Conservation (phyloP, 768 basidiomycete species). For the Boletellus ananiceps region DNA sequence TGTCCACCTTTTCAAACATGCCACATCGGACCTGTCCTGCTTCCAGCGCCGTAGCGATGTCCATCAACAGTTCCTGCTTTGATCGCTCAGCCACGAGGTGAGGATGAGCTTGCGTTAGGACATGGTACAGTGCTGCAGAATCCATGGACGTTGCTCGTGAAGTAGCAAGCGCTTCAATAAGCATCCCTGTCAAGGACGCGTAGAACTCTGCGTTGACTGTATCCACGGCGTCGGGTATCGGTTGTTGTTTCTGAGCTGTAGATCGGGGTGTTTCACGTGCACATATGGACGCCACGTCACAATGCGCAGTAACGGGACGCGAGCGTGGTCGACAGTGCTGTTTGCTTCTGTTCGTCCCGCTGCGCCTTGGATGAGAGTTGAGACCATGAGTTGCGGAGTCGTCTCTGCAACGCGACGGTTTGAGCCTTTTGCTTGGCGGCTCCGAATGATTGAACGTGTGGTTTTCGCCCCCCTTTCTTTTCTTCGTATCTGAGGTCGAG, state of each 20-base stretch:
- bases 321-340: slow-evolving; percentile 11
- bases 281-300: background rate
- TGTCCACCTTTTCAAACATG: slow-evolving; percentile 70
- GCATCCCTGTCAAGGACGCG: slow-evolving; percentile 55
- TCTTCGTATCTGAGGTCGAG: background rate
- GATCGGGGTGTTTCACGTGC: slow-evolving; percentile 1
- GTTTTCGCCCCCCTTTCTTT: slow-evolving; percentile 2
- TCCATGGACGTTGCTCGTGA: slow-evolving; percentile 67
- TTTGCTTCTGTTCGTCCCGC: background rate
- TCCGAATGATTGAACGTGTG: background rate
- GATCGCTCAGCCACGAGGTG: slow-evolving; percentile 36
- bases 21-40: slow-evolving; percentile 44
- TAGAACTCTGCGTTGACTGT: slow-evolving; percentile 25
- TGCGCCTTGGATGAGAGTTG: background rate
- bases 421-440: slow-evolving; percentile 23
- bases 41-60: slow-evolving; percentile 49
- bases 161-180: slow-evolving; percentile 67
- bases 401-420: background rate
- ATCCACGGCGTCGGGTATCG: slow-evolving; percentile 7
- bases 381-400: background rate
- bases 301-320: background rate
- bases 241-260: background rate
- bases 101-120: slow-evolving; percentile 51
- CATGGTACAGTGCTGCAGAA: slow-evolving; percentile 47
- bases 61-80: slow-evolving; percentile 43